Evolutionary conservation across 495 filamentous ascomycete genomes (phyloP).

Genomic region (Poronia punctata): DNA sequence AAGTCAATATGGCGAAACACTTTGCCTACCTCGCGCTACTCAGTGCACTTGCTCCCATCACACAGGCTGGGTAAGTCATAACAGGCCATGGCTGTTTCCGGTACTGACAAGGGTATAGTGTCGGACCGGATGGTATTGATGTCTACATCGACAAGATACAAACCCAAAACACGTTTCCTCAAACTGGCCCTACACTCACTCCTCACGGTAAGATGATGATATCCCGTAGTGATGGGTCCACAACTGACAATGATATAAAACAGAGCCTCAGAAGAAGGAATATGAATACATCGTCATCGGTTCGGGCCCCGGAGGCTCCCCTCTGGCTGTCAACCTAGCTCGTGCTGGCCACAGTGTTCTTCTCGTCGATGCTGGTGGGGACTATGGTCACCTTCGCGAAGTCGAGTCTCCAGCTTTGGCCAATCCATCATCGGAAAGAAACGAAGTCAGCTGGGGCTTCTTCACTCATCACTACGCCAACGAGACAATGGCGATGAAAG

Average conservation of each 20-base stretch:
- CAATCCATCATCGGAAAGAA: constrained; percentile 33
- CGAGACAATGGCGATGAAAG: constrained; percentile 30
- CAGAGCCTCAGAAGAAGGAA: constrained; percentile 4
- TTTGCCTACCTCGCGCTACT: constrained; percentile 9
- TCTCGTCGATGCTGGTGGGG: constrained; percentile 16
- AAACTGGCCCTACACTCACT: not conserved
- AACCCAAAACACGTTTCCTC: not conserved
- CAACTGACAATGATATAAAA: too few relatives aligned
- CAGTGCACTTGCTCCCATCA: constrained; percentile 3
- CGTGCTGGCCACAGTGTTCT: constrained; percentile 44
- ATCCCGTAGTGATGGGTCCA: too few relatives aligned
- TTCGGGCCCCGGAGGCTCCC: constrained; percentile 56
- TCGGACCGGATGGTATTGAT: constrained; percentile 3
- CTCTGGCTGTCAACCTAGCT: constrained; percentile 52
- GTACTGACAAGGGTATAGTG: not conserved
- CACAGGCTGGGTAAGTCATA: not conserved
- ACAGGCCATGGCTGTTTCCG: not conserved
- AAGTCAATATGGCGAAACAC: not conserved
- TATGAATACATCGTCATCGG: constrained; percentile 63
- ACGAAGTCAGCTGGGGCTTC: constrained; percentile 39
- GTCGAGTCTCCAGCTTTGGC: constrained; percentile 33
- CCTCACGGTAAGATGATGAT: too few relatives aligned
- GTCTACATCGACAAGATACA: not conserved
- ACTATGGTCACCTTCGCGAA: constrained; percentile 8
- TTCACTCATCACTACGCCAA: constrained; percentile 42